Conservation (phyloP, 2,329 filamentous ascomycete genomes). For the Colletotrichum trifolii region DNA sequence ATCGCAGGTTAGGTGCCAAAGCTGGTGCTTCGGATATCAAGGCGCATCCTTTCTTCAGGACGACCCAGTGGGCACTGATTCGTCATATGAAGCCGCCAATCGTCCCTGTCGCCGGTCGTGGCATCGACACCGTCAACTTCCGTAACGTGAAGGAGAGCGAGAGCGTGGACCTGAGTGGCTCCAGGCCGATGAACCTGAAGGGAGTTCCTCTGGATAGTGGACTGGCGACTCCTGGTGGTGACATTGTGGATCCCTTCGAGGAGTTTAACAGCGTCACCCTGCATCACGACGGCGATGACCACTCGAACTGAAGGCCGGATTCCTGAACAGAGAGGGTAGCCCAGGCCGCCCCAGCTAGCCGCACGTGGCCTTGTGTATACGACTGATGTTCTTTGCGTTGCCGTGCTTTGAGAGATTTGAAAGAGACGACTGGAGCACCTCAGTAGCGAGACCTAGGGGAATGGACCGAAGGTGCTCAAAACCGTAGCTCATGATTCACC, state of each 20-base stretch:
- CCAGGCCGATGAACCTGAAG: slow-evolving; percentile 67
- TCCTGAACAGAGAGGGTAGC: not conserved
- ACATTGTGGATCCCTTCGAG: slow-evolving; percentile 88
- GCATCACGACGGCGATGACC: slow-evolving; percentile 92
- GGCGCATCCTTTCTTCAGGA: slow-evolving; percentile 93
- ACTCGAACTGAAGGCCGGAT: slow-evolving; percentile 40
- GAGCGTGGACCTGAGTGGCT: slow-evolving; percentile 84
- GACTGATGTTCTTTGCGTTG: not conserved
- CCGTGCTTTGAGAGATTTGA: not conserved
- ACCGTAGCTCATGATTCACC: slow-evolving; percentile 25
- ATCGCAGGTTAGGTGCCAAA: slow-evolving; percentile 89
- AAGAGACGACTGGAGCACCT: not conserved
- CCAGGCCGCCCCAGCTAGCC: not conserved
- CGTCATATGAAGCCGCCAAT: slow-evolving; percentile 98
- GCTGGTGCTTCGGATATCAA: slow-evolving; percentile 98
- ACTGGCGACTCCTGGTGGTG: slow-evolving; percentile 84
- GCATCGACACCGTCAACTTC: slow-evolving; percentile 96
- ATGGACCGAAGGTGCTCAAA: not conserved
- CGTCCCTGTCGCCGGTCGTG: slow-evolving; percentile 89
- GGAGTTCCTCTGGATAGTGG: slow-evolving; percentile 90
- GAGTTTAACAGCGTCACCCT: slow-evolving; percentile 99
- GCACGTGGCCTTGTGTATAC: slow-evolving; percentile 3
- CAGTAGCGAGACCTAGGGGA: slow-evolving; percentile 4
- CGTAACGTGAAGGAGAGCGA: slow-evolving; percentile 97
- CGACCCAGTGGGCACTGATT: slow-evolving; percentile 95